phyloP scores from a whole-genome alignment of 2,329 filamentous ascomycete species.

The Aspergillus aculeatinus region DNA sequence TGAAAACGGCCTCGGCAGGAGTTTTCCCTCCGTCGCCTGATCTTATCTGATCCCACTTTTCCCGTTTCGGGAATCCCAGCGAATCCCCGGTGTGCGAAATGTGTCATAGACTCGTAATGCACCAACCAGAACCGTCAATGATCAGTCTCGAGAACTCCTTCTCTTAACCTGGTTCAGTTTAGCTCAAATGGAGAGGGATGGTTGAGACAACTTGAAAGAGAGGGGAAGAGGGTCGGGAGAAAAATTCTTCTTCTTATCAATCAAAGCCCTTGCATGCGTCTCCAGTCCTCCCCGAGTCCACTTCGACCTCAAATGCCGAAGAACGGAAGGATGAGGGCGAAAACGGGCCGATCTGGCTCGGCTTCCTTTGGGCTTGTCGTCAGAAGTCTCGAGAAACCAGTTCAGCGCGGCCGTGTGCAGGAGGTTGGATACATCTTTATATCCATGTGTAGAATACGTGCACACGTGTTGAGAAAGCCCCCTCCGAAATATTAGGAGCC shows the following conservation, averaged over 20 bases:
- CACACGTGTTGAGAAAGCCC: no score
- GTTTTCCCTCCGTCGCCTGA: conserved; percentile 19
- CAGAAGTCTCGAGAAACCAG: no score
- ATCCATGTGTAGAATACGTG: neutral
- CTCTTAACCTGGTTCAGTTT: conserved; percentile 6
- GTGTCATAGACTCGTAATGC: neutral
- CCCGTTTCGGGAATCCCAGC: conserved; percentile 11
- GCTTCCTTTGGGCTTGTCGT: neutral
- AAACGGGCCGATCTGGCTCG: conserved; percentile 7
- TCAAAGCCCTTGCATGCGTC: conserved; percentile 6
- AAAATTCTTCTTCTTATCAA: conserved; percentile 10
- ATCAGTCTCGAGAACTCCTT: neutral
- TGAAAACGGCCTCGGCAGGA: conserved; percentile 9
- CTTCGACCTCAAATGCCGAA: conserved; percentile 11
- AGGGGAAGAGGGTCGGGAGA: neutral
- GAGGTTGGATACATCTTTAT: no score
- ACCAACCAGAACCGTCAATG: conserved; percentile 6
- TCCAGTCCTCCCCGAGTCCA: neutral
- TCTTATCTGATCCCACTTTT: conserved; percentile 29
- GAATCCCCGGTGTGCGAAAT: conserved; percentile 11
- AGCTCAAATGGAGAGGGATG: neutral
- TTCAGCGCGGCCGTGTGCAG: no score
- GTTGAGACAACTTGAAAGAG: neutral
- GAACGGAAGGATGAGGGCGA: conserved; percentile 16
- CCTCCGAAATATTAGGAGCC: no score